These are phyloP conservation scores for Discostella stelligeroides DNA, from an alignment of 108 stramenopile species.

Conservation along the genomic window DNA sequence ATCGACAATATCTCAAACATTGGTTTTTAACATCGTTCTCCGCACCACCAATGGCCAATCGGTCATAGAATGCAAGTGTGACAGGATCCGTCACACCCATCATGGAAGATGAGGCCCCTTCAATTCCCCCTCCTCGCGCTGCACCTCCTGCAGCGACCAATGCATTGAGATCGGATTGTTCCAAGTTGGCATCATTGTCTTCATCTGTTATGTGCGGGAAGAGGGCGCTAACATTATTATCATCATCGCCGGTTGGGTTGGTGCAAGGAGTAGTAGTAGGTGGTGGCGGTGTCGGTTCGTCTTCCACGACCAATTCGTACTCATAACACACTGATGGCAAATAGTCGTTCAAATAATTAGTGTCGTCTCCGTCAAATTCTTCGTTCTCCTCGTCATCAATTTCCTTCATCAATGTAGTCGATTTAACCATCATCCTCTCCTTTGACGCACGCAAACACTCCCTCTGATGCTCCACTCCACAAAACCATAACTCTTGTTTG, in stretches of 20 bases:
- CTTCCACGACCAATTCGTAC: constrained; percentile 84
- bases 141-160: too few relatives aligned
- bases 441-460: constrained; percentile 54
- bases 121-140: too few relatives aligned
- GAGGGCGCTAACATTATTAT: constrained; percentile 16
- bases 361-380: too few relatives aligned
- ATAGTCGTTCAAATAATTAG: too few relatives aligned
- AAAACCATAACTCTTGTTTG: constrained; percentile 63
- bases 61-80: constrained; percentile 76
- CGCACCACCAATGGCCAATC: constrained; percentile 48
- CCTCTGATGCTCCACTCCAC: constrained; percentile 75
- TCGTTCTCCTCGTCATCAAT: too few relatives aligned
- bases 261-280: not conserved
- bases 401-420: too few relatives aligned
- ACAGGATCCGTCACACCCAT: constrained; percentile 63
- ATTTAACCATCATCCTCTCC: constrained; percentile 20
- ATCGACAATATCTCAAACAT: constrained; percentile 78
- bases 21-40: constrained; percentile 70
- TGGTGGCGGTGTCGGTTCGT: constrained; percentile 78
- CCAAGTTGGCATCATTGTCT: constrained; percentile 66
- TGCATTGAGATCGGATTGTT: constrained; percentile 82
- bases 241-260: constrained; percentile 14
- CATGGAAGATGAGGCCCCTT: constrained; percentile 46
- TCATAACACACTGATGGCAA: constrained; percentile 71
- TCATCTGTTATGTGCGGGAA: constrained; percentile 31